Base-by-base conservation (phyloP, 2,329 filamentous ascomycete species). In the Myotisia sp. region DNA sequence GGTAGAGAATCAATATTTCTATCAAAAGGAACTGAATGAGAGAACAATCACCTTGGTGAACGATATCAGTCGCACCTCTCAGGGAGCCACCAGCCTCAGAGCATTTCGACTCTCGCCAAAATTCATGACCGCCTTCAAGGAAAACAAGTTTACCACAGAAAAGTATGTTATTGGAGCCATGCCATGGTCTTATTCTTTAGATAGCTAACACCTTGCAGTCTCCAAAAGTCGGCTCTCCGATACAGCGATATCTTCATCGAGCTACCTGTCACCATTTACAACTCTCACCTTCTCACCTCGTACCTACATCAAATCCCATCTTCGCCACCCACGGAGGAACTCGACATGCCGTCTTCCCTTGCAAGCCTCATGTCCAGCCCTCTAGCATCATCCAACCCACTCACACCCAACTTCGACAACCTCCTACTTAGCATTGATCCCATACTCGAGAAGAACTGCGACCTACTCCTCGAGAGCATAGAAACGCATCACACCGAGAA, bases 401-500 rank as follows among this genome's bases (percentile, higher is more conserved):
- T 94, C 33, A 77, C 81, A 53, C 87, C 87, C 34, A 93, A 92
- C 53, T 77, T 85, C 56, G 86, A 94, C 52, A 76, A 75, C 44
- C 76, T 98, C 38, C 84, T 93, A 49, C 76, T 98, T 42, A 83
- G 80, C 45, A 92, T 95, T 60, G 90, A 98, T 58, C 90, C 90
- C 20, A 93, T 92, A 70, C 76, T 98, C 30, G 87, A 95, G 71
- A 93, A 94, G 74, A 93, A 87, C 34, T 93, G 85, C 64, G 87
- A 98, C 55, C 74, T 94, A 47, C 74, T 98, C 37, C 76, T 95
- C 43, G 90, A 98, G 55, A 85, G 80, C 67, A 93, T 98, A 58
- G 90, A 98, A 68, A 79, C 80, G 37, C 90, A 98, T 68, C 90
- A 95, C 66, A 93, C 86, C 40, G 90, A 98, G 63, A 79, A 92